Base-by-base conservation (phyloP, 495 filamentous ascomycete species). In the Arthonia radiata region DNA sequence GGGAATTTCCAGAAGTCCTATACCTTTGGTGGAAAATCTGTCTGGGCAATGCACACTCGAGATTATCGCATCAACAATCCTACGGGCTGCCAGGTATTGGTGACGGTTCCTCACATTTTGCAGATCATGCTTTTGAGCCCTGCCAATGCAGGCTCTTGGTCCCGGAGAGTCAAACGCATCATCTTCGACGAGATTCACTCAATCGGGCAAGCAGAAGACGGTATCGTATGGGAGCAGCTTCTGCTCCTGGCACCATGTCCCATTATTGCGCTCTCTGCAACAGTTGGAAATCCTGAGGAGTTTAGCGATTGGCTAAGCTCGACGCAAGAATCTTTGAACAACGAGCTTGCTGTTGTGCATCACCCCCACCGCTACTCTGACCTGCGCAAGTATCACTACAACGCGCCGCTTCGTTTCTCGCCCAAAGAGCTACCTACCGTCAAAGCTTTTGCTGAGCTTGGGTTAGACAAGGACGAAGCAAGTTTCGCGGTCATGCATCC, bases 161-260 rank as follows among this genome's bases (percentile, higher is more conserved):
- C 73, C 2, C 47, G 49, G 2, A 46, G 66, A 29, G 53, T 82
- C 3, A 69, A 59, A 30, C 53, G 70, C 9, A 79, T 82, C 37
- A 81, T 81, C 18, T 80, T 80, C 30, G 76, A 83, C 34, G 75
- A 81, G 46, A 61, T 81, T n/a, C 75, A 83, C 41, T 76, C 57
- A 10, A 79, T 81, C 29, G 71, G 73, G 0, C 67, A 79, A 42
- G 59, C 67, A 2, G 66, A 80, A 11, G 75, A 83, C 38, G 74
- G 75, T 27, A 47, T 79, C 7, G 54, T 83, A 1, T 83, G 74
- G 75, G 75, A 83, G 35, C 75, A 83, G 36, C 52, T 83, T 5
- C 49, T 81, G 8, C 56, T 81, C 1, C 48, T 77, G 15, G 56
- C 74, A 0, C 70, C 74, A 5, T 79, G 74, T 36, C 75, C 71